Evolutionary conservation across 1,139 yeast species (phyloP).

Genomic region (Debaryomyces psychrophilus): DNA sequence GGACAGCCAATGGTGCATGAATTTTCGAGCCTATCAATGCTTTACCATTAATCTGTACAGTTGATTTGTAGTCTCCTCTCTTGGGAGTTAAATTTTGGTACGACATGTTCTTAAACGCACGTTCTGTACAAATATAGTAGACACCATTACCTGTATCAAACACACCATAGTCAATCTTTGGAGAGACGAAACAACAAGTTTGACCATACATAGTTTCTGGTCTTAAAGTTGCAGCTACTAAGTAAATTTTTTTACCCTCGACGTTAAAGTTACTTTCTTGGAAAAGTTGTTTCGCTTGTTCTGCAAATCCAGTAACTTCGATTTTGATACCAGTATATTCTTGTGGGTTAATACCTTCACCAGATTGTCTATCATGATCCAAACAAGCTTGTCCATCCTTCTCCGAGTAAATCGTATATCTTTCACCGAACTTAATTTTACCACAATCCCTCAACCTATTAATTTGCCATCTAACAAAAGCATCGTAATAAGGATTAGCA

Average conservation of each 20-base stretch:
- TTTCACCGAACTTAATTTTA: slow-evolving; percentile 95
- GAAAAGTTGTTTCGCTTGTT: slow-evolving; percentile 55
- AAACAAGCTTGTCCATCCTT: slow-evolving; percentile 99
- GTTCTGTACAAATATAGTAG: slow-evolving; percentile 85
- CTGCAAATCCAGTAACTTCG: slow-evolving; percentile 62
- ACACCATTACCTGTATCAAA: slow-evolving; percentile 82
- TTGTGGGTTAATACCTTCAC: slow-evolving; percentile 97
- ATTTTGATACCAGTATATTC: slow-evolving; percentile 95
- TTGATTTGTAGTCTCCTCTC: slow-evolving; percentile 76
- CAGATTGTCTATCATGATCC: slow-evolving; percentile 97
- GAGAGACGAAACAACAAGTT: slow-evolving; percentile 96
- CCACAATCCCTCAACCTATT: slow-evolving; percentile 82
- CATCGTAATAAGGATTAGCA: slow-evolving; percentile 91
- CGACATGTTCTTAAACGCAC: slow-evolving; percentile 98
- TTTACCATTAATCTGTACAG: slow-evolving; percentile 66
- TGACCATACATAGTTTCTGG: slow-evolving; percentile 99
- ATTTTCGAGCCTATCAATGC: slow-evolving; percentile 84
- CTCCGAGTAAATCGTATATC: slow-evolving; percentile 96
- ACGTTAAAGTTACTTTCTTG: slow-evolving; percentile 49
- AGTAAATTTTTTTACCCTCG: slow-evolving; percentile 64
- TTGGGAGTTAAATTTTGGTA: slow-evolving; percentile 90
- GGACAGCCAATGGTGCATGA: slow-evolving; percentile 78
- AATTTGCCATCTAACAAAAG: slow-evolving; percentile 96
- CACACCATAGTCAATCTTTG: slow-evolving; percentile 89
- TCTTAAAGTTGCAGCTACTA: slow-evolving; percentile 96